Conservation (phyloP, 495 filamentous ascomycete species). For the Rusavskia elegans region DNA sequence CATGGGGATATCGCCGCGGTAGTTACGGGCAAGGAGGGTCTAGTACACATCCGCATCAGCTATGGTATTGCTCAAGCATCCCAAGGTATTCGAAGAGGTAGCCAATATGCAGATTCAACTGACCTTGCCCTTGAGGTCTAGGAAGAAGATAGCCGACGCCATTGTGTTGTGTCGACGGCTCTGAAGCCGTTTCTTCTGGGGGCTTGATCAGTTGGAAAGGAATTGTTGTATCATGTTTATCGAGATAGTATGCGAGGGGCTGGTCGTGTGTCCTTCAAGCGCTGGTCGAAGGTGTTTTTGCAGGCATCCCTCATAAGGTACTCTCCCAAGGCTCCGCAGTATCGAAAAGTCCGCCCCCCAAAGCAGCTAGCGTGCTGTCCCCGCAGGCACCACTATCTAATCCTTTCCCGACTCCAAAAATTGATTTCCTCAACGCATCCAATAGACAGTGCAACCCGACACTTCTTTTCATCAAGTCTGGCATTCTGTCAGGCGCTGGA, state of each 20-base stretch:
- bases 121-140: conserved; percentile 99
- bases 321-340: too few relatives aligned
- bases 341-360: conserved; percentile 1
- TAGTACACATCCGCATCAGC: conserved; percentile 21
- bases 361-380: conserved; percentile 21
- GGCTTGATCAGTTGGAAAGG: neutral
- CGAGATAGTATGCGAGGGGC: too few relatives aligned
- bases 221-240: too few relatives aligned
- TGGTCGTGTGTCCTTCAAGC: too few relatives aligned
- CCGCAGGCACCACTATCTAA: neutral
- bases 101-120: conserved; percentile 9
- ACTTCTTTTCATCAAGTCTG: conserved; percentile 34
- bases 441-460: conserved; percentile 81
- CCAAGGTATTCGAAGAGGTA: neutral
- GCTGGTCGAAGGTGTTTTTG: too few relatives aligned
- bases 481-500: conserved; percentile 51
- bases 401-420: neutral
- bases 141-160: conserved; percentile 97
- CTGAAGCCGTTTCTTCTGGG: neutral
- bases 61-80: neutral
- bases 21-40: conserved; percentile 97
- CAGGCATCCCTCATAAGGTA: too few relatives aligned
- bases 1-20: conserved; percentile 98
- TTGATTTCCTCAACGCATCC: conserved; percentile 48
- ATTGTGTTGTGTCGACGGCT: conserved; percentile 31